A percentile compares a stretch with the other conserved stretches of the same genome.
phyloP scores from a whole-genome alignment of 257 asterid genomes.

The Dorcoceras hygrometricum region DNA sequence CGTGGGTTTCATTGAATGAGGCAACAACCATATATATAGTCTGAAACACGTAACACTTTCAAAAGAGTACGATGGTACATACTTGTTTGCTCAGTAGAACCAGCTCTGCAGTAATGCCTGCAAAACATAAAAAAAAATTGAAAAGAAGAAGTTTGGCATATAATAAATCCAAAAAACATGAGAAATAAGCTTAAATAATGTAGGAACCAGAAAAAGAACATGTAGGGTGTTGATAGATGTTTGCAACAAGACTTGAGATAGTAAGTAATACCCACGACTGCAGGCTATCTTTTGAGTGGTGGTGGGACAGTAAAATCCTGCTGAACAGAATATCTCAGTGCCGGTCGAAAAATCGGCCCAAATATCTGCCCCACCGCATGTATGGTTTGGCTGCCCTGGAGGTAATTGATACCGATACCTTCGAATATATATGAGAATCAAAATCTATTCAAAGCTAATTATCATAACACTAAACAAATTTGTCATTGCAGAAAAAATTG shows the following conservation, averaged over 20 bases:
- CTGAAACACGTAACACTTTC: constrained; percentile 8
- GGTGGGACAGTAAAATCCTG: constrained; percentile 89
- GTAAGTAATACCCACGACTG: constrained; percentile 63
- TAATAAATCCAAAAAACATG: constrained; percentile 11
- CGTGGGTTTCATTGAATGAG: background rate
- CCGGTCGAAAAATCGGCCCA: constrained; percentile 82
- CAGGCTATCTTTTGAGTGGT: constrained; percentile 62
- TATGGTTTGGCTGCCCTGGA: constrained; percentile 71
- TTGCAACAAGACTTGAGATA: constrained; percentile 27
- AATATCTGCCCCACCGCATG: constrained; percentile 91
- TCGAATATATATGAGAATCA: constrained; percentile 22
- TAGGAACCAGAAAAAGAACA: background rate
- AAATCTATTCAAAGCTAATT: constrained; percentile 11
- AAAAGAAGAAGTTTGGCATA: constrained; percentile 19
- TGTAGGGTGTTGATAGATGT: background rate
- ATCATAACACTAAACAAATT: constrained; percentile 3
- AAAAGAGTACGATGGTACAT: constrained; percentile 26
- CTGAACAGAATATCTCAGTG: constrained; percentile 71
- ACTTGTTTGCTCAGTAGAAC: constrained; percentile 77
- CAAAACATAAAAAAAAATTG: constrained; percentile 20
- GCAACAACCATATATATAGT: background rate
- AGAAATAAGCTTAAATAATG: constrained; percentile 18
- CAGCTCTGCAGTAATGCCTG: constrained; percentile 93
- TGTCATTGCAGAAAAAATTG: constrained; percentile 20
- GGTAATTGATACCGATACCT: constrained; percentile 93